phyloP scores from a whole-genome alignment of 2,329 filamentous ascomycete genomes.

The Colletotrichum sp. region DNA sequence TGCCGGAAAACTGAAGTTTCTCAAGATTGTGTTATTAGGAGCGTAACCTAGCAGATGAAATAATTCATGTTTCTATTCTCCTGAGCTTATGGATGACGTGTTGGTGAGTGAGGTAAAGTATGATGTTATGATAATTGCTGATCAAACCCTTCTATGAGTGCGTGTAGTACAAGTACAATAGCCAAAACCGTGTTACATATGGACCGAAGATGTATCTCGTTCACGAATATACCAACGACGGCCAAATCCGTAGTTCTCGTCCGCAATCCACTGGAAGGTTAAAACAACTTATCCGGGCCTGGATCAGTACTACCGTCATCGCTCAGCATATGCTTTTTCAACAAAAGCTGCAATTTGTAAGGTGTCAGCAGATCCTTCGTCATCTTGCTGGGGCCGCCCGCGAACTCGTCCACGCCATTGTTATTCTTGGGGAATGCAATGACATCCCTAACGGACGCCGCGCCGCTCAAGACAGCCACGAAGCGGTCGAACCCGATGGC shows the following conservation, averaged over 20 bases:
- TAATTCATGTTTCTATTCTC: background rate
- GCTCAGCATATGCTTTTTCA: too few species aligned
- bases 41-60: background rate
- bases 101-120: background rate
- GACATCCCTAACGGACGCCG: constrained; percentile 83
- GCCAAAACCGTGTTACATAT: too few species aligned
- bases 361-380: constrained; percentile 59
- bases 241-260: too few species aligned
- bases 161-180: too few species aligned
- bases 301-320: too few species aligned
- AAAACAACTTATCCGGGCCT: too few species aligned
- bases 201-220: too few species aligned
- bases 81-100: background rate
- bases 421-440: constrained; percentile 97
- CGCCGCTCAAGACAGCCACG: constrained; percentile 78
- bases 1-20: too few species aligned
- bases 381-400: constrained; percentile 76
- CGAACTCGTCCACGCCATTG: constrained; percentile 84
- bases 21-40: background rate
- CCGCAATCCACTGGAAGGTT: too few species aligned
- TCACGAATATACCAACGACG: too few species aligned
- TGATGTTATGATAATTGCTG: too few species aligned
- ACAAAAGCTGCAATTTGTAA: constrained; percentile 43
- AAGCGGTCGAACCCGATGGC: constrained; percentile 92
- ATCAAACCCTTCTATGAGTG: too few species aligned